A percentile compares a stretch with the other conserved stretches of the same genome.
These are phyloP conservation scores for Pleurotus salmoneostramineus DNA, from an alignment of 768 basidiomycete species.

Conservation along the genomic window DNA sequence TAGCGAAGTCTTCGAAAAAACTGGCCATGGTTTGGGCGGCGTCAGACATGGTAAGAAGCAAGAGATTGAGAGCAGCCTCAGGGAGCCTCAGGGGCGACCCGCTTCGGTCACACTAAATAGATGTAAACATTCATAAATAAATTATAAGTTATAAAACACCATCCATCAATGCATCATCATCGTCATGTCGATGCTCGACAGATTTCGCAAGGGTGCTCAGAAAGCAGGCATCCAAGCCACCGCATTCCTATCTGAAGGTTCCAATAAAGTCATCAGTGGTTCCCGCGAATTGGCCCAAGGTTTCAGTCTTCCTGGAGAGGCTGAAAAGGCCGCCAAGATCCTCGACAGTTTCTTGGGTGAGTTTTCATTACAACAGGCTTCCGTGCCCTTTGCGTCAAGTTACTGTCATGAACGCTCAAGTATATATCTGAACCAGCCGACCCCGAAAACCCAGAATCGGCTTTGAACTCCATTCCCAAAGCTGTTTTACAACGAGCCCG, in stretches of 20 bases:
- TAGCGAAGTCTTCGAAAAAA: too few species aligned
- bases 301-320: conserved; percentile 89
- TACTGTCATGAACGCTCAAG: conserved; percentile 7
- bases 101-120: too few species aligned
- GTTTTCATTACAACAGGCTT: conserved; percentile 14
- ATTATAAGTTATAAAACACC: too few species aligned
- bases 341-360: conserved; percentile 86
- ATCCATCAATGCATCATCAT: not conserved
- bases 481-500: conserved; percentile 85
- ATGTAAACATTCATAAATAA: too few species aligned
- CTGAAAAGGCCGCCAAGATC: conserved; percentile 92
- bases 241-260: conserved; percentile 65
- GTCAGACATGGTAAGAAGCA: too few species aligned
- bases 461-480: conserved; percentile 92
- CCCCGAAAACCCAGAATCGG: conserved; percentile 82
- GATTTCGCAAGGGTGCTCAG: conserved; percentile 75
- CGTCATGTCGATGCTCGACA: conserved; percentile 60
- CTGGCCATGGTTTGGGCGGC: too few species aligned
- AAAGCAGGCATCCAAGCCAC: conserved; percentile 82
- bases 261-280: conserved; percentile 66
- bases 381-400: conserved; percentile 3
- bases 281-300: conserved; percentile 78
- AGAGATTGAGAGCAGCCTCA: too few species aligned
- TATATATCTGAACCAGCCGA: conserved; percentile 51
- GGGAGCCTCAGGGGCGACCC: too few species aligned